These are phyloP conservation scores for Apiospora arundinis DNA, from an alignment of 2,329 filamentous ascomycete species.

Conservation along the genomic window DNA sequence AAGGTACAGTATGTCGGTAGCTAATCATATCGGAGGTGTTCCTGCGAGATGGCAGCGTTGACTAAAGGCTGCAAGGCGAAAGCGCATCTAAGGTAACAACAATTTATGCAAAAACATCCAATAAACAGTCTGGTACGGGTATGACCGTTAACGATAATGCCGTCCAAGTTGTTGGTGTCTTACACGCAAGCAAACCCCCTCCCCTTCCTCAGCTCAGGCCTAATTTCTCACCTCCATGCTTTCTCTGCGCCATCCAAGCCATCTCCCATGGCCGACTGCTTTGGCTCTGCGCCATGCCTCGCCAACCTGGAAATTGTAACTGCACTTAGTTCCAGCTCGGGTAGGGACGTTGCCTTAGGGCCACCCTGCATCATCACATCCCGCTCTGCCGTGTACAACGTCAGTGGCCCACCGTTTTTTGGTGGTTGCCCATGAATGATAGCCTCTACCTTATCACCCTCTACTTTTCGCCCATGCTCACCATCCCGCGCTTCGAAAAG, in stretches of 20 bases:
- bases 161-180: not conserved
- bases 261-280: not conserved
- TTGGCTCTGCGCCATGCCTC: constrained; percentile 13
- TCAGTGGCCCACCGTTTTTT: constrained; percentile 12
- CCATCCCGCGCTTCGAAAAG: constrained; percentile 23
- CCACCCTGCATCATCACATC: constrained; percentile 10
- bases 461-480: constrained; percentile 28
- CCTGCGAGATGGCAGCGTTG: not conserved
- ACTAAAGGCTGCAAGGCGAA: not conserved
- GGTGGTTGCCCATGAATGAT: not conserved
- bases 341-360: constrained; percentile 10
- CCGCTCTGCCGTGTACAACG: constrained; percentile 17
- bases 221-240: constrained; percentile 14
- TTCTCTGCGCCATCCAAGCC: constrained; percentile 17
- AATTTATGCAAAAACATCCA: not conserved
- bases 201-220: not conserved
- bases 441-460: constrained; percentile 22
- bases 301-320: constrained; percentile 17
- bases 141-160: constrained; percentile 6
- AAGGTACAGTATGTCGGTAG: not conserved
- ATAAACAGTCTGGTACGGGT: not conserved
- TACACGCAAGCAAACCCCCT: not conserved
- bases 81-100: not conserved
- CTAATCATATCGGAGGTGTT: not conserved
- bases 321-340: constrained; percentile 10